Conservation (phyloP, 2,329 filamentous ascomycete genomes). For the Rhinocladiella similis region DNA sequence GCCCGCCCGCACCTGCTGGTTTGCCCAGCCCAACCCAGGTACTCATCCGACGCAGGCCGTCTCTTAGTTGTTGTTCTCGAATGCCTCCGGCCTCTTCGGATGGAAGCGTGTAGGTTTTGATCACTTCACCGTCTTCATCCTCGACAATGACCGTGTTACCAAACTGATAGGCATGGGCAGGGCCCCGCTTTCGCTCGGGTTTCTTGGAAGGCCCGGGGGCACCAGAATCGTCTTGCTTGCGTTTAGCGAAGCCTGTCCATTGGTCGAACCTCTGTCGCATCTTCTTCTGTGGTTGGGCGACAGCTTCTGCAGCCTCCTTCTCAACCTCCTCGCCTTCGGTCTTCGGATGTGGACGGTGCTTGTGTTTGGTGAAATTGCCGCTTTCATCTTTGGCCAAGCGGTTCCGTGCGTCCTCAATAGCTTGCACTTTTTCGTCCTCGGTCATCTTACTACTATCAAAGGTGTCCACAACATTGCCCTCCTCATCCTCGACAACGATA, state of each 20-base stretch:
- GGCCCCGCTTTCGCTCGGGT: constrained; percentile 46
- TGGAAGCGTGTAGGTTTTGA: constrained; percentile 68
- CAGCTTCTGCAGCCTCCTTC: constrained; percentile 38
- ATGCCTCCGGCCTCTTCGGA: constrained; percentile 29
- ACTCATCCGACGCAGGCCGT: constrained; percentile 59
- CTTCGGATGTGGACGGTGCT: constrained; percentile 43
- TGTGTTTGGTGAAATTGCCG: constrained; percentile 49
- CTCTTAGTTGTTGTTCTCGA: constrained; percentile 40
- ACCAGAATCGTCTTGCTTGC: constrained; percentile 34
- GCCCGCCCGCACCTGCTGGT: constrained; percentile 20
- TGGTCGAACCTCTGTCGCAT: constrained; percentile 50
- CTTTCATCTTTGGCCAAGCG: constrained; percentile 55
- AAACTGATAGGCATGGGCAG: constrained; percentile 67
- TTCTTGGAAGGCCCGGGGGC: constrained; percentile 26
- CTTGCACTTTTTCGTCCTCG: constrained; percentile 61
- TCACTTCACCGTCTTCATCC: constrained; percentile 67
- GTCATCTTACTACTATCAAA: constrained; percentile 50
- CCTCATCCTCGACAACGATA: constrained; percentile 78
- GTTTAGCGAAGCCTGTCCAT: constrained; percentile 46
- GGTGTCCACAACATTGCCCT: constrained; percentile 80
- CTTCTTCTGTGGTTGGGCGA: constrained; percentile 37
- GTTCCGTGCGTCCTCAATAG: constrained; percentile 53
- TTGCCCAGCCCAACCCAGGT: constrained; percentile 56
- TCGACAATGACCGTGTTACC: constrained; percentile 71
- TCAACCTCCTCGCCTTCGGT: constrained; percentile 45